Percentiles rank a stretch among this genome's conserved stretches.
These are phyloP conservation scores for Collybiopsis confluens DNA, from an alignment of 768 basidiomycete genomes.

Conservation along the genomic window DNA sequence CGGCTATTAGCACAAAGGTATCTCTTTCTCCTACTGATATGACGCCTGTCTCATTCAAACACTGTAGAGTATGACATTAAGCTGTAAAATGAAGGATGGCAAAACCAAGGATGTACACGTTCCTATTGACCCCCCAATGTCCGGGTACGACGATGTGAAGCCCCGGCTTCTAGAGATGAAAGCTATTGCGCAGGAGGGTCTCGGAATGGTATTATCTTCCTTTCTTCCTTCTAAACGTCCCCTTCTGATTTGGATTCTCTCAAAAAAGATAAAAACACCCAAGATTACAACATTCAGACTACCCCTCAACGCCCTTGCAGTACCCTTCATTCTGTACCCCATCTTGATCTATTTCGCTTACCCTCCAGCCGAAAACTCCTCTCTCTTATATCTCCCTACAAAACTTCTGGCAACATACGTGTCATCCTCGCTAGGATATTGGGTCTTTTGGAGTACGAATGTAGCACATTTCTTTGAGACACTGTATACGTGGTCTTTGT, in stretches of 20 bases:
- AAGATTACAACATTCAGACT: constrained; percentile 54
- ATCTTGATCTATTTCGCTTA: constrained; percentile 29
- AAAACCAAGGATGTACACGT: constrained; percentile 47
- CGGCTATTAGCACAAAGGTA: constrained; percentile 63
- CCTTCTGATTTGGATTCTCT: no score
- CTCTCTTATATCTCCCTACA: constrained; percentile 28
- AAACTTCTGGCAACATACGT: constrained; percentile 25
- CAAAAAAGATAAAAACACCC: constrained; percentile 65
- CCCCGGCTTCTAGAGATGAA: constrained; percentile 79
- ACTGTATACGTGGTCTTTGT: constrained; percentile 43
- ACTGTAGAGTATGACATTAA: constrained; percentile 63
- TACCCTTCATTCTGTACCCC: constrained; percentile 19
- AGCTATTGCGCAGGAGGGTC: constrained; percentile 69
- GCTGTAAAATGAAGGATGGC: constrained; percentile 52
- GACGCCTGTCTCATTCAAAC: not conserved
- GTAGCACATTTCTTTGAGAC: constrained; percentile 40
- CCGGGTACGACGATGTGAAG: constrained; percentile 78
- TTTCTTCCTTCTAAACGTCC: not conserved
- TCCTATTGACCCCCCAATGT: constrained; percentile 65
- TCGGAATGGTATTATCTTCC: constrained; percentile 62
- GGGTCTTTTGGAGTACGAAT: constrained; percentile 17
- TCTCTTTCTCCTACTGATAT: constrained; percentile 10
- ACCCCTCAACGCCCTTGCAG: constrained; percentile 25
- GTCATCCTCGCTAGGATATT: constrained; percentile 19
- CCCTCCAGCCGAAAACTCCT: constrained; percentile 17